phyloP scores from a whole-genome alignment of 192 early-diverging fungal genomes.

The Gryganskiella cystojenkinii region DNA sequence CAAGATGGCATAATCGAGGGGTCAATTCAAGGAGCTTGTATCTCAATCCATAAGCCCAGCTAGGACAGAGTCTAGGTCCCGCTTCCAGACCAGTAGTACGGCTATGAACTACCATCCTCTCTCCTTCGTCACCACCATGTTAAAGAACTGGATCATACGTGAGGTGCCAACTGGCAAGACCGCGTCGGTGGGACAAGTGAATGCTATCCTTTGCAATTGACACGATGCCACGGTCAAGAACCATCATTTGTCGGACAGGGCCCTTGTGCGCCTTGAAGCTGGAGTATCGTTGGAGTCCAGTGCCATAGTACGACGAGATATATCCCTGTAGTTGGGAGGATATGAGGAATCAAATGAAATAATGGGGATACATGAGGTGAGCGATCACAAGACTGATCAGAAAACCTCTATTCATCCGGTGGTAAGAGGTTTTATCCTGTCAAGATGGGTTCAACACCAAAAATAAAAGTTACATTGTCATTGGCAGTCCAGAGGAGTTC shows the following conservation, averaged over 20 bases:
- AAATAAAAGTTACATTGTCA: constrained; percentile 85
- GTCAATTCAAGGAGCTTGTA: no score
- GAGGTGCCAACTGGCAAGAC: constrained; percentile 63
- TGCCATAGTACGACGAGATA: constrained; percentile 70
- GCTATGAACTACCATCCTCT: no score
- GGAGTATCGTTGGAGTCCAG: constrained; percentile 76
- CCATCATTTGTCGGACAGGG: constrained; percentile 73
- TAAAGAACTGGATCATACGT: constrained; percentile 62
- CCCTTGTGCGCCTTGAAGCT: constrained; percentile 73
- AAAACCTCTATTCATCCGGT: no score
- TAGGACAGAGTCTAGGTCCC: no score
- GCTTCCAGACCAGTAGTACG: no score
- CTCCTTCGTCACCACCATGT: no score
- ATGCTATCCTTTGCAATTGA: constrained; percentile 69
- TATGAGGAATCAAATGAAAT: background rate
- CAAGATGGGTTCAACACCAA: background rate
- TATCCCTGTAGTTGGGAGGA: no score
- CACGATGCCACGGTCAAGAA: constrained; percentile 70
- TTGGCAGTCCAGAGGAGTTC: constrained; percentile 91
- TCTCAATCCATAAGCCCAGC: no score
- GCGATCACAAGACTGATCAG: no score
- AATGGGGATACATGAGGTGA: no score
- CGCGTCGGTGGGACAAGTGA: constrained; percentile 69
- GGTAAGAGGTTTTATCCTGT: no score
- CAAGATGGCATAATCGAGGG: no score